phyloP scores from a whole-genome alignment of 768 basidiomycete species.

The Russula ochroleuca region DNA sequence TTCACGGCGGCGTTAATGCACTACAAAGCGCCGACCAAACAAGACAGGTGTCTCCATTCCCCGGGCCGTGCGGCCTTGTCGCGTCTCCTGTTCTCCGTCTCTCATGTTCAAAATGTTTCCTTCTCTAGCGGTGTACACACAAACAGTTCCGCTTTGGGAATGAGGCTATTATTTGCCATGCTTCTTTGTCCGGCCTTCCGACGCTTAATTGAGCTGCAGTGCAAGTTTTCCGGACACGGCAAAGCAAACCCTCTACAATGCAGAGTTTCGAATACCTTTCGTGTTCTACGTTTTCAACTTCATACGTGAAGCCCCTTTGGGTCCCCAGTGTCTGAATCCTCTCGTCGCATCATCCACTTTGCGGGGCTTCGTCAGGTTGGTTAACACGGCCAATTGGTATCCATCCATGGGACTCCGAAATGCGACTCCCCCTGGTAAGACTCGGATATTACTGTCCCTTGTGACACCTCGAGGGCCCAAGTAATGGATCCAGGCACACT shows the following conservation, averaged over 20 bases:
- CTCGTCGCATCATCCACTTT: neutral
- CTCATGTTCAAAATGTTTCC: neutral
- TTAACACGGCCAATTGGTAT: neutral
- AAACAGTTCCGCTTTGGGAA: neutral
- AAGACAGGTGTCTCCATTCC: too few relatives aligned
- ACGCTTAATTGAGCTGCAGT: neutral
- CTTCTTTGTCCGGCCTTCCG: neutral
- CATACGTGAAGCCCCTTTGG: neutral
- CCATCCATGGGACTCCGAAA: neutral
- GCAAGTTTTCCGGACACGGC: neutral
- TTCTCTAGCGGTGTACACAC: neutral
- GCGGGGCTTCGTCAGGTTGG: neutral
- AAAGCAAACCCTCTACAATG: neutral
- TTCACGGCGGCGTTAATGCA: too few relatives aligned
- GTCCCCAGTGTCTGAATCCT: neutral
- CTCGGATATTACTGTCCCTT: neutral
- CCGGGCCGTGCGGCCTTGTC: neutral
- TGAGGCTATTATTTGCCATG: neutral
- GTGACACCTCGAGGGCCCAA: neutral
- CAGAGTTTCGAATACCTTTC: neutral
- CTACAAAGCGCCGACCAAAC: too few relatives aligned
- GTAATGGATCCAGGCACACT: neutral
- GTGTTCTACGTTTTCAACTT: too few relatives aligned
- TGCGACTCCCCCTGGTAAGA: neutral
- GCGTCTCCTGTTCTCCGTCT: neutral